Evolutionary conservation across 2,329 filamentous ascomycete species (phyloP), one percentile per base, ranked within the genome.

Genomic region (Aphanocladium album): DNA sequence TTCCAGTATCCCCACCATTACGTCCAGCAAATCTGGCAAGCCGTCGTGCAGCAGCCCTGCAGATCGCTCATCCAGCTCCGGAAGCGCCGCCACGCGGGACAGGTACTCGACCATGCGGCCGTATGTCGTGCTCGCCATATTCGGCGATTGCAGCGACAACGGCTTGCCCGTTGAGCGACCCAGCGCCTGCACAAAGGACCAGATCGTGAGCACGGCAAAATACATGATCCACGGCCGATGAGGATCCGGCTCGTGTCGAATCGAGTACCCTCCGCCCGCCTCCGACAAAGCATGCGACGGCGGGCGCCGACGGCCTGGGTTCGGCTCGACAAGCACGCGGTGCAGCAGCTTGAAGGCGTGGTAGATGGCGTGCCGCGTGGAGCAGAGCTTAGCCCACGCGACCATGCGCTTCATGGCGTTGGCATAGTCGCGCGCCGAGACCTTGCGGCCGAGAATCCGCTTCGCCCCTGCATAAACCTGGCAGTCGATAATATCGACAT

Each of bases 151-250:
- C 39, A 73, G 77, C 70, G 74, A 81, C 61, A 76, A 70, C 11
- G 73, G 74, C 49, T 75, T 76, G 49, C 87, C 78, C 53, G 65
- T 0, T 85, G 66, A 67, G 8, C 67, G 86, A 57, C 91, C 89
- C 16, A 93, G 76, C 0, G 92, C 90, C 67, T 87, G 91, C 2
- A 91, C 91, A 69, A 93, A 96, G 3, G 86, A 89, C 91, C 91
- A 96, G 12, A 96, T 91, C 53, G 91, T 89, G 57, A 96, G 77
- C 0, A 88, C 86, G 0, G 92, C 89, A 67, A 93, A 93, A 75
- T 96, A 96, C 70, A 96, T 82, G 47, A 96, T 89, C 91, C 92
- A 96, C 0, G 92, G 90, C 27, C 91, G 83, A 67, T 96, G 93
- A 23, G 95, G 85, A 27, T 96, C 84, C 33, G 88, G 85, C 69